Conservation (phyloP, 2,329 filamentous ascomycete species). For the Aspergillus awamori region DNA sequence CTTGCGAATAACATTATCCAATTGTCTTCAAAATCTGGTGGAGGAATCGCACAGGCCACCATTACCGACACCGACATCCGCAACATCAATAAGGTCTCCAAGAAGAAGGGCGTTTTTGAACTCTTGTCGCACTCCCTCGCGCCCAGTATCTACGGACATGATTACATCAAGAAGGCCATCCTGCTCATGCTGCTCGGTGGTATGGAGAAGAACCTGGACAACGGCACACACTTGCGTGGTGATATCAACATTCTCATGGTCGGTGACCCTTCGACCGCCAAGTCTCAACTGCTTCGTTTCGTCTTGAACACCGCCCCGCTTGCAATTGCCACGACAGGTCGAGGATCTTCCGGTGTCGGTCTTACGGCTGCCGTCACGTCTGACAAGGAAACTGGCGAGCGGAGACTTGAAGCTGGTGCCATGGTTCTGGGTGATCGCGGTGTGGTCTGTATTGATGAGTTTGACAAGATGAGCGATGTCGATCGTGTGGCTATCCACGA, state of each 20-base stretch:
- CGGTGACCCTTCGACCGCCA: conserved; percentile 95
- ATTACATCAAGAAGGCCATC: conserved; percentile 97
- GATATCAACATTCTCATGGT: conserved; percentile 99
- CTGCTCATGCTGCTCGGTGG: conserved; percentile 92
- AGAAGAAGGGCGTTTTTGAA: conserved; percentile 91
- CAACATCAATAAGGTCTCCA: conserved; percentile 97
- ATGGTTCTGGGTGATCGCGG: conserved; percentile 98
- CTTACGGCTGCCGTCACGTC: conserved; percentile 93
- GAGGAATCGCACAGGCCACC: conserved; percentile 84
- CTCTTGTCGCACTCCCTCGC: conserved; percentile 91
- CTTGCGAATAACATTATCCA: conserved; percentile 94
- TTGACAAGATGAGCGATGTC: conserved; percentile 99
- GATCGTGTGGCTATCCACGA: conserved; percentile 98
- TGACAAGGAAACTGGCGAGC: conserved; percentile 96
- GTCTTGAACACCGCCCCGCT: conserved; percentile 95
- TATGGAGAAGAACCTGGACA: conserved; percentile 98
- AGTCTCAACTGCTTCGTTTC: conserved; percentile 96
- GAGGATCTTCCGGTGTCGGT: conserved; percentile 96
- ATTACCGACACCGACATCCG: conserved; percentile 97
- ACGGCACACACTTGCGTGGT: conserved; percentile 94
- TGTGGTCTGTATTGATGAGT: conserved; percentile 98
- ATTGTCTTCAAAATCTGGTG: conserved; percentile 92
- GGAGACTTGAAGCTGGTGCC: conserved; percentile 91
- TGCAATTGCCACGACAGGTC: conserved; percentile 94
- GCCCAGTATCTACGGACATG: conserved; percentile 94